Evolutionary conservation across 2,329 filamentous ascomycete species (phyloP), one percentile per base, ranked within the genome.

Genomic region (Cladosporium sp.): DNA sequence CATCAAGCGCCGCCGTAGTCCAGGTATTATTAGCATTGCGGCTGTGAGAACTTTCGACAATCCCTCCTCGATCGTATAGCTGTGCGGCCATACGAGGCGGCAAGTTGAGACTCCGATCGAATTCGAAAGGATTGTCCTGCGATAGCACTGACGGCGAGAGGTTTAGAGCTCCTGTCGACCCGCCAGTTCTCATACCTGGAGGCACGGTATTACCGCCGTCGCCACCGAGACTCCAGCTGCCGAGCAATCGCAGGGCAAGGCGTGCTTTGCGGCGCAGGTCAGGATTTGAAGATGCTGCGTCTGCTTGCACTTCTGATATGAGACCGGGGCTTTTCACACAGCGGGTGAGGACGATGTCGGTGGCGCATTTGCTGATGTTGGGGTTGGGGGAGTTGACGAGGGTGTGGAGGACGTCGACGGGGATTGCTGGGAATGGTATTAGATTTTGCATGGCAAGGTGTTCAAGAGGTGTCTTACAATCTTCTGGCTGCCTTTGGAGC

Each of bases 331-430:
- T 34, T 23, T 43, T 53, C 10, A 34, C 26, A 48, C 48, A 70
- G 59, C 73, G 74, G 26, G 68, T 63, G 23, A 75, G 65, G 64
- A 76, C 67, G 34, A 74, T 58, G 21, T 65, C 64, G 58, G 67
- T 72, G 25, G 76, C 76, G 25, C 78, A 75, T 57, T 77, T 73
- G 67, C 78, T 76, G 64, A 83, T 81, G 53, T 80, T 78, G 56
- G 74, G 70, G 71, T 82, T 81, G n/a, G 76, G 72, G 54, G 76
- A 77, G 3, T 72, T 74, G 32, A 78, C 76, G 58, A 83, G 78
- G 23, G 74, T 76, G 23, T 73, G 68, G 21, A 83, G 76, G 1
- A 79, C 79, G 8, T 72, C 64, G 36, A 80, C 74, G 46, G 77
- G 76, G 58, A 83, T 80, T 5, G 77, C 76, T 76, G 72, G 18